phyloP scores from a whole-genome alignment of 352 stramenopile species.

The Saprolegnia parasitica region DNA sequence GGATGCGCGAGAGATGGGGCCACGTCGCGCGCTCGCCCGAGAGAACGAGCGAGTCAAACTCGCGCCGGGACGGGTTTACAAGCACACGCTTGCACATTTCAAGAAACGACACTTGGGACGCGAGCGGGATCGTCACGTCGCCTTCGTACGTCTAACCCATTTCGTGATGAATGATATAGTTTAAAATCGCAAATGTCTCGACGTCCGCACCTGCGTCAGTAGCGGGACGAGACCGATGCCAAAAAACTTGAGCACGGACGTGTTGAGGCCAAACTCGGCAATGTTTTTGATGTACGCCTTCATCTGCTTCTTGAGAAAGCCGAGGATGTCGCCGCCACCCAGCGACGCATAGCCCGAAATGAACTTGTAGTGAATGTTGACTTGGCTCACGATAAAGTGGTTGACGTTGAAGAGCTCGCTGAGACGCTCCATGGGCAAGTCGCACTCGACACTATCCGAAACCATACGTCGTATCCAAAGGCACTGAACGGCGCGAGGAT shows the following conservation, averaged over 20 bases:
- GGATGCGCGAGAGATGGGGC: constrained; percentile 93
- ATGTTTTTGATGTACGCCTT: constrained; percentile 88
- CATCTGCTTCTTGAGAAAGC: constrained; percentile 95
- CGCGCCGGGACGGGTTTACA: constrained; percentile 65
- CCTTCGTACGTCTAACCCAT: constrained; percentile 93
- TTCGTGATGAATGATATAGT: constrained; percentile 1
- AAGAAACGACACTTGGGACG: constrained; percentile 81
- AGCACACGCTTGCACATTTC: constrained; percentile 76
- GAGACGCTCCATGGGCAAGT: constrained; percentile 96
- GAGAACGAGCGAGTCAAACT: constrained; percentile 64
- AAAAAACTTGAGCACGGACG: constrained; percentile 75
- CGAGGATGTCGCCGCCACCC: constrained; percentile 81
- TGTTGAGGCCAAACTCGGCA: constrained; percentile 80
- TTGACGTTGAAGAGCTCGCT: constrained; percentile 98
- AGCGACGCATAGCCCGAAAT: constrained; percentile 72
- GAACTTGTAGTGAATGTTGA: constrained; percentile 85
- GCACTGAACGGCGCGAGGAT: neutral
- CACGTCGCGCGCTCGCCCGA: constrained; percentile 90
- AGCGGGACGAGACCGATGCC: constrained; percentile 76
- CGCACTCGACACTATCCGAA: constrained; percentile 74
- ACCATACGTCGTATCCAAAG: neutral
- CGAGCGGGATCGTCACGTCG: constrained; percentile 96
- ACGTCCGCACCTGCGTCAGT: constrained; percentile 50
- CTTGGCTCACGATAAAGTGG: constrained; percentile 98
- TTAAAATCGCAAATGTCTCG: constrained; percentile 18